Base-by-base conservation (phyloP, 352 stramenopile genomes). In the Ophiocytium majus region DNA sequence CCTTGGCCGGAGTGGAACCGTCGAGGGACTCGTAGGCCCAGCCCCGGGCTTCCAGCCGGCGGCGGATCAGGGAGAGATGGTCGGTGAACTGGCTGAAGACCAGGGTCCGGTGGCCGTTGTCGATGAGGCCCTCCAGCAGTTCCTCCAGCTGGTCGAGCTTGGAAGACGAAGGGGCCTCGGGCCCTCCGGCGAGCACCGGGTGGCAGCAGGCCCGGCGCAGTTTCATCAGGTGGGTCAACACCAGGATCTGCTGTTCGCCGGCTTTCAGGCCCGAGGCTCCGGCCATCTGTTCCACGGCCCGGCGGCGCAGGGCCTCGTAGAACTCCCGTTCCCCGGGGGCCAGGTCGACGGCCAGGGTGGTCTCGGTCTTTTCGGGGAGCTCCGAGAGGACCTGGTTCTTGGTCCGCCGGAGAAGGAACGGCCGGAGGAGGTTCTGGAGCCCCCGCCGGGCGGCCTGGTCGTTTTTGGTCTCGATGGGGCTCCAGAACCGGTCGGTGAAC, bases 1-100 rank as follows among this genome's bases (percentile, higher is more conserved):
- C 91, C 35, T 92, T 92, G 0, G 99, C 92, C 64, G 94, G 95
- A 0, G 97, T 99, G 28, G 94, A 98, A 0, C 98, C 98, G 90
- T 99, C 98, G 31, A 99, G 90, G 33, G 97, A 92, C 32, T 92
- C 93, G 89, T 96, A 98, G n/a, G 91, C 91, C 91, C 96, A 98
- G 0, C 93, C 92, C 64, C 93, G 88, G 0, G 75, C 87, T 84
- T 91, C 86, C 84, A 97, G 94, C 76, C 98, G 97, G 34, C 90
- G 92, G 85, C 99, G 93, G 37, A 99, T 92, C 57, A 99, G 98
- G 81, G 98, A 94, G 0, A 99, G 91, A 95, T 99, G 99, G 83
- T 97, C 94, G 32, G 91, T 92, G 64, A 95, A 98, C 89, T 99
- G 75, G 5, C 10, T 81, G 50, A 81, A 81, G n/a, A 81, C 75